Base-by-base conservation (phyloP, 2,329 filamentous ascomycete genomes). In the Nothophaeocryptopus gaeumannii region DNA sequence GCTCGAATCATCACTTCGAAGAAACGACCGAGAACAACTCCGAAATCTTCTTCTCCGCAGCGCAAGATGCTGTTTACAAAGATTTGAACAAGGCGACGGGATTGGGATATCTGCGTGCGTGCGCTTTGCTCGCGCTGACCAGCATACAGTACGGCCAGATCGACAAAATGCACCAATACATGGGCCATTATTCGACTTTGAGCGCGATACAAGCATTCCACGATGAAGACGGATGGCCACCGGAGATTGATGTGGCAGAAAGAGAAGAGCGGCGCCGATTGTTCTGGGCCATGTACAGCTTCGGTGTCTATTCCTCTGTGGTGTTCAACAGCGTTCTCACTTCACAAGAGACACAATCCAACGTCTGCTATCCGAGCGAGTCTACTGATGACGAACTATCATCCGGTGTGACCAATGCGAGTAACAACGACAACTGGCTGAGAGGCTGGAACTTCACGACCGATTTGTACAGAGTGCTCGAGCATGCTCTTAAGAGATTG, bases 401-500 rank as follows among this genome's bases (percentile, higher is more conserved):
- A 5, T 54, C 63, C 8, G 54, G 57, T 13, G 63, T 46, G 30
- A 44, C 58, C 11, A 50, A 50, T 10, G 50, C 54, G 5, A 40
- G 49, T n/a, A 50, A 62, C 30, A 50, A 56, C 47, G 61, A 56
- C 15, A 69, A 67, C 49, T 82, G 79, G 79, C 64, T 82, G 7
- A 70, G 72, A 36, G 79, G 79, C 13, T 81, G 77, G 77, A 82
- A 81, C 61, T 80, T 80, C 50, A 77, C 74, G 5, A 80, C 77
- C 0, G 78, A 81, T 57, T 64, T 82, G 0, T 82, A 81, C 57
- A 74, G 78, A 5, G 70, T 81, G 8, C 64, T 82, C 12, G 79
- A 82, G 57, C 77, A 82, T 54, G 74, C 72, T 9, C 60, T 72
- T 2, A 62, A 58, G 34, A 54, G 59, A 26, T 47, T 63, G 39